phyloP scores from a whole-genome alignment of 2,329 filamentous ascomycete genomes.

The Xylaria hypoxylon region DNA sequence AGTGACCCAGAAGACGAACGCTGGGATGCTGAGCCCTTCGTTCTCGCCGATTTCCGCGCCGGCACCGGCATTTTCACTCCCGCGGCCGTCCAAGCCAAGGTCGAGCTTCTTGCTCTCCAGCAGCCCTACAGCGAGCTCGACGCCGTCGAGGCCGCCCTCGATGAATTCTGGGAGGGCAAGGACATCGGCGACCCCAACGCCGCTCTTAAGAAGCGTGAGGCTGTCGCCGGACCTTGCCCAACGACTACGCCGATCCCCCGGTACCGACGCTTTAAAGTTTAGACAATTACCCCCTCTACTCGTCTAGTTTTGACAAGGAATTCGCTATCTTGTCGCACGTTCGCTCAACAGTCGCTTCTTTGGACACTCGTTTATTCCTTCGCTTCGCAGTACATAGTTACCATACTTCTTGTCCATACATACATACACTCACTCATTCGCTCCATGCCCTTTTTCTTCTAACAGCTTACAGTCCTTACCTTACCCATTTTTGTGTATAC shows the following conservation, averaged over 20 bases:
- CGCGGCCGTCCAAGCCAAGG: constrained; percentile 47
- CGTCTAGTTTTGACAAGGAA: no score
- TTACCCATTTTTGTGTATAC: not conserved
- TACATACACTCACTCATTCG: constrained; percentile 5
- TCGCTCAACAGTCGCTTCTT: not conserved
- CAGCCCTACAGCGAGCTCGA: constrained; percentile 52
- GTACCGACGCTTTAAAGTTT: constrained; percentile 34
- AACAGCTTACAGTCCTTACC: not conserved
- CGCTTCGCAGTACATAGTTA: constrained; percentile 31
- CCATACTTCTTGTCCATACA: not conserved
- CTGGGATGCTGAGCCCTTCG: constrained; percentile 52
- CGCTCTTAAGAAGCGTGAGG: constrained; percentile 32
- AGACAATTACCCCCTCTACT: not conserved
- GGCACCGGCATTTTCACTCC: constrained; percentile 44
- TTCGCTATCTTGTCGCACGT: not conserved
- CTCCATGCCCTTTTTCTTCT: not conserved
- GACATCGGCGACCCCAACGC: constrained; percentile 40
- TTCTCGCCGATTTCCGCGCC: constrained; percentile 42
- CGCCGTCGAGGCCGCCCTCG: constrained; percentile 48
- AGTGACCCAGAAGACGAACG: constrained; percentile 54
- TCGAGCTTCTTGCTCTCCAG: constrained; percentile 50
- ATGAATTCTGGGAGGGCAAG: constrained; percentile 49
- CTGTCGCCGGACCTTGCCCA: constrained; percentile 30
- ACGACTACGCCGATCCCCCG: constrained; percentile 32
- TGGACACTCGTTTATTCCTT: constrained; percentile 15